These are phyloP conservation scores for Gaillardinia entomophila DNA, from an alignment of 805 yeast genomes.

Conservation along the genomic window DNA sequence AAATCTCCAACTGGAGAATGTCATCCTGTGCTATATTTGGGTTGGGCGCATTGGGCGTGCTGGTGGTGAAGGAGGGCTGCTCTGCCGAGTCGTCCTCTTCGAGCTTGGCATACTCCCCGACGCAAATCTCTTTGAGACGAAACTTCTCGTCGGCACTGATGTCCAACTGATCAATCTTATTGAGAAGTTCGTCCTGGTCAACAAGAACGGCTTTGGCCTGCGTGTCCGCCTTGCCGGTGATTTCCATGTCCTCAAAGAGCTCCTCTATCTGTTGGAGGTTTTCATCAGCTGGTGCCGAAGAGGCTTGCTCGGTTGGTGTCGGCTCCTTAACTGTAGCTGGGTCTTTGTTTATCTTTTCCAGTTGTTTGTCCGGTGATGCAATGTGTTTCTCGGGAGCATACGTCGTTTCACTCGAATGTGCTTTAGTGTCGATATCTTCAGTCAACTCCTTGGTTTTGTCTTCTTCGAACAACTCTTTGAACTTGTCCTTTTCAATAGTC, in stretches of 20 bases:
- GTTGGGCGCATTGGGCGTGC: constrained; percentile 5
- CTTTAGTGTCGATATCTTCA: constrained; percentile 1
- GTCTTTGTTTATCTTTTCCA: neutral
- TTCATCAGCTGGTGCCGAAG: neutral
- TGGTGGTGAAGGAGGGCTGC: constrained; percentile 1
- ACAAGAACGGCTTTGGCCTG: constrained; percentile 1
- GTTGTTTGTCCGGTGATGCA: neutral
- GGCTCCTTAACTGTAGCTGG: neutral
- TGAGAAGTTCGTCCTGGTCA: constrained; percentile 14
- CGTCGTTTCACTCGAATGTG: neutral
- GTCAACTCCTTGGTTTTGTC: neutral
- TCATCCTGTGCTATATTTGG: constrained; percentile 39
- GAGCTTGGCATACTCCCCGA: constrained; percentile 10
- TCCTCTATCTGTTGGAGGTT: constrained; percentile 18
- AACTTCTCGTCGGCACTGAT: constrained; percentile 23
- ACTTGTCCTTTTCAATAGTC: constrained; percentile 2
- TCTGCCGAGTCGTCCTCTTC: constrained; percentile 4
- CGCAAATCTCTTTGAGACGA: constrained; percentile 16
- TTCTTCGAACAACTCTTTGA: constrained; percentile 1
- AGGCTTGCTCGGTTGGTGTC: neutral
- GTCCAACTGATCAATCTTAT: constrained; percentile 20
- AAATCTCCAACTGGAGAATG: constrained; percentile 45
- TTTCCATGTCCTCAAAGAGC: constrained; percentile 30
- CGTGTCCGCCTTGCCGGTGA: constrained; percentile 26
- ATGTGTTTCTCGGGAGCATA: neutral